phyloP scores from a whole-genome alignment of 2,329 filamentous ascomycete species.

The Westerdykella sp. region DNA sequence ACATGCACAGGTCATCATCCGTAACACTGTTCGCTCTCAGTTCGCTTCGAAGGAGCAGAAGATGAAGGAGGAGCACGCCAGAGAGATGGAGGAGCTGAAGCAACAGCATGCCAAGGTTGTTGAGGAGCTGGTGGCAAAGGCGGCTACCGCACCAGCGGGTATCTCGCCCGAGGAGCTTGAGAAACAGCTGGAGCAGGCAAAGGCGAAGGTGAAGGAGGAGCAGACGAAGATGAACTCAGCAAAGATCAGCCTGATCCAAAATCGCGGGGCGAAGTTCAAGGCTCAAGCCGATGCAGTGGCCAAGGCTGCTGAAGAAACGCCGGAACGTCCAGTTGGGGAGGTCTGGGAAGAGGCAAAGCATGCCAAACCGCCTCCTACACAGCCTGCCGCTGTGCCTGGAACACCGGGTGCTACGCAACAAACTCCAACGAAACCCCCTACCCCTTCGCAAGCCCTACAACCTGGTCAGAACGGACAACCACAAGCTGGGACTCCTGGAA shows the following conservation, averaged over 20 bases:
- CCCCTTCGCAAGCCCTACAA: neutral
- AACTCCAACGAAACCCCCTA: neutral
- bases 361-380: constrained; percentile 44
- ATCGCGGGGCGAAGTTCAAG: constrained; percentile 55
- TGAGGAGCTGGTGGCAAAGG: constrained; percentile 46
- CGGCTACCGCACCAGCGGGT: constrained; percentile 44
- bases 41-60: neutral
- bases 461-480: neutral
- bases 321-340: constrained; percentile 73
- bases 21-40: neutral
- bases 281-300: constrained; percentile 75
- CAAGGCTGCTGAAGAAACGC: constrained; percentile 77
- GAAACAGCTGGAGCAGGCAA: constrained; percentile 32
- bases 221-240: constrained; percentile 54
- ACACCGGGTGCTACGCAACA: constrained; percentile 8
- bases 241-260: constrained; percentile 70
- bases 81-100: neutral
- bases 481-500: neutral
- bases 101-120: constrained; percentile 2
- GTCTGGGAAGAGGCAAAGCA: constrained; percentile 78
- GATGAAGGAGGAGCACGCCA: neutral
- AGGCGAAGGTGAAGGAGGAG: constrained; percentile 36
- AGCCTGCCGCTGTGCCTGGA: constrained; percentile 6
- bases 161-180: constrained; percentile 53
- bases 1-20: neutral